These are phyloP conservation scores for Fusarium neocosmosporiellum DNA, from an alignment of 2,329 filamentous ascomycete genomes.

Conservation along the genomic window DNA sequence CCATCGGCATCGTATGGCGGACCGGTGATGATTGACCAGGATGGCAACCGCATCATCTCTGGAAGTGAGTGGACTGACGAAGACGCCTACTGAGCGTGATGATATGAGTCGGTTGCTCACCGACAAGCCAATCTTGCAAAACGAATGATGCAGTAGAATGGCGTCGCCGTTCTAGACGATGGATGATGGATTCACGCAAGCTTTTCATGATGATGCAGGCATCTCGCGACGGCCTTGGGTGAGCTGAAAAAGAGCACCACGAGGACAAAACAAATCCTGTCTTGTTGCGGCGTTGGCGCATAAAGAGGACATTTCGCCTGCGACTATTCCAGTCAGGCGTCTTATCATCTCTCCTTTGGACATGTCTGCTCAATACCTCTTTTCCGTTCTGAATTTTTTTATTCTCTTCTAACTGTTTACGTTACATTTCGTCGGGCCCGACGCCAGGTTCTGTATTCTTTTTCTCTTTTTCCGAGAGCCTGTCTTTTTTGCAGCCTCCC, in stretches of 20 bases:
- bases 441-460: constrained; percentile 36
- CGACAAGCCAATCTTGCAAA: constrained; percentile 2
- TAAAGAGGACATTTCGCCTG: constrained; percentile 24
- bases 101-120: not conserved
- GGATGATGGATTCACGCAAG: constrained; percentile 43
- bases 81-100: constrained; percentile 62
- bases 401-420: constrained; percentile 17
- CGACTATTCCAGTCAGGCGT: constrained; percentile 21
- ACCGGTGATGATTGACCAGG: constrained; percentile 63
- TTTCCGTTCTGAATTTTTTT: constrained; percentile 5
- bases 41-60: constrained; percentile 71
- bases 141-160: constrained; percentile 39
- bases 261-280: constrained; percentile 11
- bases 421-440: constrained; percentile 35
- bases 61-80: constrained; percentile 76
- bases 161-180: constrained; percentile 35
- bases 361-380: constrained; percentile 29
- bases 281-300: constrained; percentile 26
- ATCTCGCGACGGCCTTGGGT: constrained; percentile 43
- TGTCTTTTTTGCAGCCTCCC: constrained; percentile 5
- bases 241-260: constrained; percentile 32
- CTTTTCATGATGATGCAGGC: constrained; percentile 45
- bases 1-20: constrained; percentile 59
- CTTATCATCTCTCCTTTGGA: constrained; percentile 25
- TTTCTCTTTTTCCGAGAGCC: constrained; percentile 6